Evolutionary conservation across 352 stramenopile genomes (phyloP).

Genomic region (Thraustotheca clavata): DNA sequence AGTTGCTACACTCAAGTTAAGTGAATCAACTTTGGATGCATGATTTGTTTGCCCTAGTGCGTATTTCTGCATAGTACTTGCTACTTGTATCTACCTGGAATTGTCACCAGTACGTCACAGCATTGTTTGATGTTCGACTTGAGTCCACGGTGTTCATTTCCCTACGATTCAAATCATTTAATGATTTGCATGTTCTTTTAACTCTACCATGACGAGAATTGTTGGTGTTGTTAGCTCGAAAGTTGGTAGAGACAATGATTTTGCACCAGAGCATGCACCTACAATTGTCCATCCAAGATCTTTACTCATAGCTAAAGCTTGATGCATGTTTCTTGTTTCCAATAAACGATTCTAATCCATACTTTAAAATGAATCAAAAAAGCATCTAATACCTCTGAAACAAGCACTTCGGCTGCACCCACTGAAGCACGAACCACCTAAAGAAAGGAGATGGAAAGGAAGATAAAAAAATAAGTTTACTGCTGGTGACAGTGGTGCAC

Average conservation of each 20-base stretch:
- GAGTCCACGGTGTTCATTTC: slow-evolving; percentile 69
- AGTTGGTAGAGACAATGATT: slow-evolving; percentile 54
- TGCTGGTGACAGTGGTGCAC: slow-evolving; percentile 55
- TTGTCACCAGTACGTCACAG: slow-evolving; percentile 65
- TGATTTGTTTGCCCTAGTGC: too few relatives aligned
- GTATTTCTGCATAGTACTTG: not conserved
- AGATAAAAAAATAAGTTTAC: slow-evolving; percentile 18
- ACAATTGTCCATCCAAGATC: slow-evolving; percentile 67
- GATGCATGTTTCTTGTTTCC: slow-evolving; percentile 58
- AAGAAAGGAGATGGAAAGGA: not conserved
- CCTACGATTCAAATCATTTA: slow-evolving; percentile 27
- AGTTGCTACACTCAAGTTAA: slow-evolving; percentile 72
- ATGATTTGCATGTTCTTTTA: too few relatives aligned
- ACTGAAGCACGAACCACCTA: slow-evolving; percentile 63
- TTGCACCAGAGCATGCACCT: slow-evolving; percentile 58
- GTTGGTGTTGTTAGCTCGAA: slow-evolving; percentile 41
- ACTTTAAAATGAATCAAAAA: not conserved
- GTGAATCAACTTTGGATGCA: slow-evolving; percentile 63
- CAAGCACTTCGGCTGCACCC: slow-evolving; percentile 60
- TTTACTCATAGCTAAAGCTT: slow-evolving; percentile 46
- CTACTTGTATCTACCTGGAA: slow-evolving; percentile 33
- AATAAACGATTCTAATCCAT: slow-evolving; percentile 45
- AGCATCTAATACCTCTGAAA: slow-evolving; percentile 44
- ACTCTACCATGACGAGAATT: slow-evolving; percentile 73
- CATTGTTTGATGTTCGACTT: slow-evolving; percentile 61